Evolutionary conservation across 805 yeast species (phyloP), one percentile per base, ranked within the genome.

Genomic region (Spathaspora girioi): DNA sequence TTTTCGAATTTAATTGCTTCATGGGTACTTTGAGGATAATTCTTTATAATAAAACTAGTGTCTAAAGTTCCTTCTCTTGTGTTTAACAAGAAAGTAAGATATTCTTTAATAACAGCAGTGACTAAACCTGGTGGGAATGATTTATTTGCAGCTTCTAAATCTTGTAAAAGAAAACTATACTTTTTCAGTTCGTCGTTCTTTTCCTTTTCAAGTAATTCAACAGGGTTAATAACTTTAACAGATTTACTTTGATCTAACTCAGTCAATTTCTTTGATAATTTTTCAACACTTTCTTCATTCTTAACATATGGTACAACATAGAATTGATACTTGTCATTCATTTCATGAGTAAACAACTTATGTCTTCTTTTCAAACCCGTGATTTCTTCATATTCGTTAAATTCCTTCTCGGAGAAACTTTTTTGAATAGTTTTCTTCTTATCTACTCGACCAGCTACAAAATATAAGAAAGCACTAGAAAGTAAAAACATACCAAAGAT

Each of bases 1-100:
- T 83, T 87, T 63, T 87, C 94, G 55, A 87, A 87, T 59, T 80
- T 82, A 49, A 84, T 79, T 2, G 89, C 86, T 54, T 87, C 92
- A 46, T 79, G 79, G 40, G 87, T 76, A 20, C 75, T 72, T 46
- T 73, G 76, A 2, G 93, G 92, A 61, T 80, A 86, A 59, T 84
- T 80, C 26, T 78, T 60, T 46, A 87, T 63, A 0, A 84, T 56
- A 38, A 83, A 79, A 40, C 71, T 70, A 29, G 82, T 78, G 31
- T 76, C 71, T 19, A 71, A 59, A 19, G 74, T 73, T 2, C 77
- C 58, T 26, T 58, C 60, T 11, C 72, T 57, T 1, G 78, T 74
- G 52, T 70, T 74, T 53, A 68, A 49, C 48, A 60, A 72, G 40
- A 62, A 55, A 10, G 57, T 47, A 9, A 78, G 64, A 45, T 74